Evolutionary conservation across 1,284 basidiomycete species (phyloP).

Genomic region (Cutaneotrichosporon cutaneum): DNA sequence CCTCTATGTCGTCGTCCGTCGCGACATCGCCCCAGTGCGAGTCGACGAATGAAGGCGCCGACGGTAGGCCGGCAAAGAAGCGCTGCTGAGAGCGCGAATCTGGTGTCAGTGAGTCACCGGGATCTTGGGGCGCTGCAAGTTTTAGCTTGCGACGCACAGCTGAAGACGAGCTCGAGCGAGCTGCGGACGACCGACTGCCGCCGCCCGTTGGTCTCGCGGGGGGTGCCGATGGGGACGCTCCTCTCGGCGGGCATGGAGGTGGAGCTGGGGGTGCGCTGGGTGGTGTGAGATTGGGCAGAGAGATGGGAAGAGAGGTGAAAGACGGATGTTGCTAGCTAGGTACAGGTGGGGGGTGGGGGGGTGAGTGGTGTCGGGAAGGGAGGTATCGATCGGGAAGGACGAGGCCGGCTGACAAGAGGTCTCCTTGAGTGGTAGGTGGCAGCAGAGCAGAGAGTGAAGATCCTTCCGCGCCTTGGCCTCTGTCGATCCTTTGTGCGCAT

Average conservation of each 20-base stretch:
- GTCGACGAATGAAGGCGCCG: slow-evolving; percentile 50
- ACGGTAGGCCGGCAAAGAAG: slow-evolving; percentile 41
- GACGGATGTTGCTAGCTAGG: too few relatives aligned
- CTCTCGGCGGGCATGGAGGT: slow-evolving; percentile 13
- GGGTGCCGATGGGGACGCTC: slow-evolving; percentile 22
- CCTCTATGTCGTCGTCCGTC: slow-evolving; percentile 12
- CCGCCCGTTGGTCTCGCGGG: neutral
- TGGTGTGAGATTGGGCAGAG: neutral
- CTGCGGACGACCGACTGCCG: slow-evolving; percentile 38
- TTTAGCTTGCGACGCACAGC: too few relatives aligned
- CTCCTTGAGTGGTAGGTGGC: too few relatives aligned
- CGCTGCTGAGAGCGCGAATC: slow-evolving; percentile 51
- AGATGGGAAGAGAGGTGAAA: too few relatives aligned
- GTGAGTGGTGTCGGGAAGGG: neutral
- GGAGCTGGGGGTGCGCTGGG: neutral
- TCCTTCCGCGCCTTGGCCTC: neutral
- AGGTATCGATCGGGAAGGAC: too few relatives aligned
- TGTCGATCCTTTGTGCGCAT: slow-evolving; percentile 5
- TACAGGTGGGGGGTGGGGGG: too few relatives aligned
- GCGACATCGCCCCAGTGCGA: slow-evolving; percentile 22
- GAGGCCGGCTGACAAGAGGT: too few relatives aligned
- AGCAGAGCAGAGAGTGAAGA: neutral
- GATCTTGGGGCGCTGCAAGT: too few relatives aligned
- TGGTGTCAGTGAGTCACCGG: slow-evolving; percentile 24
- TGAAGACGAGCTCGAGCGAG: slow-evolving; percentile 51